Base-by-base conservation (phyloP, 495 filamentous ascomycete species). In the Lepidopterella palustris region DNA sequence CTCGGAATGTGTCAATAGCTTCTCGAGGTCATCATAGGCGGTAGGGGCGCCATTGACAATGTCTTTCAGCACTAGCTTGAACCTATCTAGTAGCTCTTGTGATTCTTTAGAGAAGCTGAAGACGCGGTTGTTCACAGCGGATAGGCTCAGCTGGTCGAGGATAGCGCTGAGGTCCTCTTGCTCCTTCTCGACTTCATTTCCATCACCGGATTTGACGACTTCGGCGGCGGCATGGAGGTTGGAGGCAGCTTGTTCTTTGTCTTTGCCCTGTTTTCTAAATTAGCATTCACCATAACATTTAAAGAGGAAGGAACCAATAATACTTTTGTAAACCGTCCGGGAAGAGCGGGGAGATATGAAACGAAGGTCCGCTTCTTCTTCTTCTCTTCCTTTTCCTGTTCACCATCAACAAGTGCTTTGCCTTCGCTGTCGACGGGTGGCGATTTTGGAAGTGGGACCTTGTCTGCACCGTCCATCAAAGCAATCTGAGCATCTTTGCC, bases 11-110 rank as follows among this genome's bases (percentile, higher is more conserved):
- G 87, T 89, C 29, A 98, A 78, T 15, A 98, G 84, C 64, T 79
- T 75, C 26, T 89, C 82, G 10, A 98, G 84, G 73, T 98, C 93
- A 67, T 86, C 81, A 70, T 95, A 96, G 13, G 93, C 93, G 0
- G 92, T 95, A 24, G 92, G 92, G 5, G 88, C 92, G 53, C 92
- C 92, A 70, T 89, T 92, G 57, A 89, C 79, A n/a, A 96, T 76
- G 71, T 97, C 92, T 66, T 90, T 92, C 61, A 98, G 84, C 28
- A 97, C 85, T 40, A 90, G 74, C 20, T 88, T 89, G 79, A 98
- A 98, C 60, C 86, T 86, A 45, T 82, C 79, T 35, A 95, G 78
- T 3, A 96, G 79, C 60, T 90, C 84, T 67, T 87, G 81, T 2
- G 88, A 90, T 62, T 92, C 90, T 48, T 83, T 79, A 9, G 88